Evolutionary conservation across 176 grass and related monocot genomes (phyloP).

Genomic region (Tillandsia fasciculata): DNA sequence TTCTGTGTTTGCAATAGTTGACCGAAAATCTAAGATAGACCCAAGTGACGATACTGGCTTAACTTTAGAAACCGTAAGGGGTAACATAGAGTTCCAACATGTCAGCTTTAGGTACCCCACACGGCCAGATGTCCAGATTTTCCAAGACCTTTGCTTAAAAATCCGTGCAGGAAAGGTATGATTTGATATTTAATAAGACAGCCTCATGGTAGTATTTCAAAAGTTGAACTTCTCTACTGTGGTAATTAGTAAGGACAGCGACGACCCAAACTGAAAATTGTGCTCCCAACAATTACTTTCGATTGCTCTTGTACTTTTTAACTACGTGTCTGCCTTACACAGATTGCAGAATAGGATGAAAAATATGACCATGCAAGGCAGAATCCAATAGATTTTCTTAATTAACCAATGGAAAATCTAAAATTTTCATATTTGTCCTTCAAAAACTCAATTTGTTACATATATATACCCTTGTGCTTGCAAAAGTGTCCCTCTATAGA

Average conservation of each 20-base stretch:
- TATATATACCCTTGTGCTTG: too few species aligned
- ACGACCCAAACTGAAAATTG: background rate
- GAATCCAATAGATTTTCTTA: too few species aligned
- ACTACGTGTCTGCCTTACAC: too few species aligned
- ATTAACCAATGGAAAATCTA: too few species aligned
- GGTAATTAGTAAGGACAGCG: background rate
- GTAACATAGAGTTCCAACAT: constrained; percentile 75
- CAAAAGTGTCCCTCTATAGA: too few species aligned
- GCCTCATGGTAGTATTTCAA: background rate
- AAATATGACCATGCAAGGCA: too few species aligned
- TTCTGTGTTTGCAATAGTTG: constrained; percentile 86
- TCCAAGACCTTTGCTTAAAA: constrained; percentile 75
- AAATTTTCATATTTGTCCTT: too few species aligned
- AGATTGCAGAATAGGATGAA: too few species aligned
- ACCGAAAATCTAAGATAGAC: constrained; percentile 85
- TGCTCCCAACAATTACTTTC: background rate
- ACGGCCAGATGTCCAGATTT: constrained; percentile 89
- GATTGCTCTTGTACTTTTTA: background rate
- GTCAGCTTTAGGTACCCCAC: constrained; percentile 90
- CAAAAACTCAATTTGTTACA: too few species aligned
- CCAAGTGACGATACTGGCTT: constrained; percentile 65
- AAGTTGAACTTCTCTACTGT: background rate
- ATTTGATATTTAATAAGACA: background rate
- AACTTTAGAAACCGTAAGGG: constrained; percentile 46
- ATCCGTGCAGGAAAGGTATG: constrained; percentile 78